Conservation (phyloP, 108 stramenopile genomes). For the Skeletonema menzelii region DNA sequence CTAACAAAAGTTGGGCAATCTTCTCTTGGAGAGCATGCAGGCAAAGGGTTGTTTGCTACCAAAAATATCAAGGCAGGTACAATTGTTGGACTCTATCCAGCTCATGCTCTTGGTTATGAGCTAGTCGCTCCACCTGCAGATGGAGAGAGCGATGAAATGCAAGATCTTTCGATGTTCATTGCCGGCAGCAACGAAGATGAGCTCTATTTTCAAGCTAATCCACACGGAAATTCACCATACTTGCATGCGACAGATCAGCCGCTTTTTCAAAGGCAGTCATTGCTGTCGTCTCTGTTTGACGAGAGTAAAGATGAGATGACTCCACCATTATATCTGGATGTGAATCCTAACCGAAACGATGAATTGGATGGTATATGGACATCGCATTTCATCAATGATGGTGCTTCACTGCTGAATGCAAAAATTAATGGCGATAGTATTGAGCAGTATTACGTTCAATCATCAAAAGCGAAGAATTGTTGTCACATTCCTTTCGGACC, state of each 20-base stretch:
- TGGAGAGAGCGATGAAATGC: slow-evolving; percentile 7
- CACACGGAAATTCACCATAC: slow-evolving; percentile 35
- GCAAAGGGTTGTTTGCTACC: slow-evolving; percentile 50
- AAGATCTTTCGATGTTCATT: slow-evolving; percentile 29
- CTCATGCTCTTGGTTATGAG: slow-evolving; percentile 46
- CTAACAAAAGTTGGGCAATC: slow-evolving; percentile 20
- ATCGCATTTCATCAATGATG: slow-evolving; percentile 55
- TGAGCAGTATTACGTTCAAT: slow-evolving; percentile 42
- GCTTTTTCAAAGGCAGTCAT: slow-evolving; percentile 32
- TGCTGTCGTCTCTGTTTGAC: slow-evolving; percentile 14
- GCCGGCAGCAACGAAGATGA: slow-evolving; percentile 12
- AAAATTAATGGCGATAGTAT: slow-evolving; percentile 31
- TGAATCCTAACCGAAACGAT: slow-evolving; percentile 42
- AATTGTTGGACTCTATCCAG: slow-evolving; percentile 50
- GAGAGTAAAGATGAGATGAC: slow-evolving; percentile 18
- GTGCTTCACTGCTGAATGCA: slow-evolving; percentile 30
- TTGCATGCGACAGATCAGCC: slow-evolving; percentile 52
- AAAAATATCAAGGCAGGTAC: slow-evolving; percentile 50
- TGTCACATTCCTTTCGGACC: slow-evolving; percentile 40
- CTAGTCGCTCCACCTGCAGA: not conserved
- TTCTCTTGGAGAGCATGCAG: slow-evolving; percentile 41
- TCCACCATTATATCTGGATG: slow-evolving; percentile 47
- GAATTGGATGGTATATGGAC: slow-evolving; percentile 32
- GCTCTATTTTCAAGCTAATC: slow-evolving; percentile 25
- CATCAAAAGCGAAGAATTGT: slow-evolving; percentile 43